Percentiles rank a stretch among this genome's conserved stretches.
These are phyloP conservation scores for Arthrobotrys megalospora DNA, from an alignment of 2,329 filamentous ascomycete species.

Conservation along the genomic window DNA sequence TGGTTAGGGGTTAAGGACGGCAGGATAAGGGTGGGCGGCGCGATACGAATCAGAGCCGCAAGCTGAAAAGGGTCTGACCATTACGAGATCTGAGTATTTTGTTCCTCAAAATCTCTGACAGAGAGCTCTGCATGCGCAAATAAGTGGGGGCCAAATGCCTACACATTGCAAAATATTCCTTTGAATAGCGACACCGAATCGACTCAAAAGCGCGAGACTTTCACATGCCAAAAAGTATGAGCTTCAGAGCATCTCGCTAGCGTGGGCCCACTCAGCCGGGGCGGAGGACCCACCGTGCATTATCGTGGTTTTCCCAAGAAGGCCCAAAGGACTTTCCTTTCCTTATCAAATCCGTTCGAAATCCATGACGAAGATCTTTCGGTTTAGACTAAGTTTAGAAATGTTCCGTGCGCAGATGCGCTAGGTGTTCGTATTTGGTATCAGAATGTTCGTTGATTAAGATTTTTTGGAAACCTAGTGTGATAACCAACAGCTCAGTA, in stretches of 20 bases:
- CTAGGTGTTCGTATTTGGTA: conserved; percentile 7
- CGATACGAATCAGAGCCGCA: not conserved
- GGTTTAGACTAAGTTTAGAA: conserved; percentile 15
- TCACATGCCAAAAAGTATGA: conserved; percentile 50
- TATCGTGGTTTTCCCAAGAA: conserved; percentile 28
- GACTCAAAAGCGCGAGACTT: conserved; percentile 18
- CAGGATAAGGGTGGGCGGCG: conserved; percentile 8
- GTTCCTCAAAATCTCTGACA: conserved; percentile 15
- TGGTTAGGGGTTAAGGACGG: not conserved
- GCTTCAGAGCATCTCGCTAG: conserved; percentile 19
- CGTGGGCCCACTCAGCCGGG: conserved; percentile 35
- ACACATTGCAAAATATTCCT: not conserved
- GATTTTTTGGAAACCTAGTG: not conserved
- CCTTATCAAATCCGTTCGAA: conserved; percentile 34
- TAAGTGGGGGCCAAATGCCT: not conserved
- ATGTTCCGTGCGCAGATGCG: conserved; percentile 21
- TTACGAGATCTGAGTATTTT: conserved; percentile 13
- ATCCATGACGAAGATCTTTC: conserved; percentile 5
- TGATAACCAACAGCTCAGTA: too few relatives aligned
- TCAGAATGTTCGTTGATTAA: not conserved
- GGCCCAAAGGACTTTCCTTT: conserved; percentile 15
- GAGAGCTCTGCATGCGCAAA: conserved; percentile 21
- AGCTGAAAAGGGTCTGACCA: not conserved
- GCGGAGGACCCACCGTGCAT: conserved; percentile 26
- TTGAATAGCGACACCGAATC: not conserved